phyloP scores from a whole-genome alignment of 495 filamentous ascomycete species.

The Apodospora peruviana region DNA sequence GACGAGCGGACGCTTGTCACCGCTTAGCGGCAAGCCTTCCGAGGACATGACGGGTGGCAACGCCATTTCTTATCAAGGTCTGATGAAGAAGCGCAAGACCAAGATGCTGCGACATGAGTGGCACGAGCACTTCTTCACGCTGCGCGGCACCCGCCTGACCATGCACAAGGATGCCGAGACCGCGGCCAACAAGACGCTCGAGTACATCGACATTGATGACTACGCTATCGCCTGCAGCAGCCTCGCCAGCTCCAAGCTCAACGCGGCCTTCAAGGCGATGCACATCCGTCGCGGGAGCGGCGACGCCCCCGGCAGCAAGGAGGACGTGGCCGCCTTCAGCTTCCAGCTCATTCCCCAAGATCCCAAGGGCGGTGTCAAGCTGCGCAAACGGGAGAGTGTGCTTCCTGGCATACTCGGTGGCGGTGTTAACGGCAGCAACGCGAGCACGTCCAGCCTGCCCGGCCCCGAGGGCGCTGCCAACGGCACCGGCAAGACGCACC shows the following conservation, averaged over 20 bases:
- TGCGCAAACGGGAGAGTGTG: slow-evolving; percentile 40
- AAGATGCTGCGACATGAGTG: slow-evolving; percentile 88
- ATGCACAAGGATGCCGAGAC: slow-evolving; percentile 67
- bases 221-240: slow-evolving; percentile 90
- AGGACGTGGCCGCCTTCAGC: slow-evolving; percentile 62
- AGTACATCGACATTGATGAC: slow-evolving; percentile 90
- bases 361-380: slow-evolving; percentile 40
- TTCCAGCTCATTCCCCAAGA: slow-evolving; percentile 86
- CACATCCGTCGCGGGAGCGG: slow-evolving; percentile 56
- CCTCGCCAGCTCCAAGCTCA: slow-evolving; percentile 67
- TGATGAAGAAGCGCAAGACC: slow-evolving; percentile 93
- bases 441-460: slow-evolving; percentile 5
- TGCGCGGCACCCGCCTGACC: slow-evolving; percentile 75
- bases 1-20: slow-evolving; percentile 36
- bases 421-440: slow-evolving; percentile 1
- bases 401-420: slow-evolving; percentile 11
- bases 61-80: slow-evolving; percentile 64
- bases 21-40: slow-evolving; percentile 18
- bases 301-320: slow-evolving; percentile 36
- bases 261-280: slow-evolving; percentile 81
- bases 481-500: slow-evolving; percentile 78
- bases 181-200: slow-evolving; percentile 54
- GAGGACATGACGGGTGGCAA: slow-evolving; percentile 34
- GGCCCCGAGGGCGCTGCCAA: slow-evolving; percentile 31
- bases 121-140: slow-evolving; percentile 82